Percentiles rank a stretch among this genome's conserved stretches.
These are phyloP conservation scores for Podila verticillata DNA, from an alignment of 192 early-diverging fungal genomes.

Conservation along the genomic window DNA sequence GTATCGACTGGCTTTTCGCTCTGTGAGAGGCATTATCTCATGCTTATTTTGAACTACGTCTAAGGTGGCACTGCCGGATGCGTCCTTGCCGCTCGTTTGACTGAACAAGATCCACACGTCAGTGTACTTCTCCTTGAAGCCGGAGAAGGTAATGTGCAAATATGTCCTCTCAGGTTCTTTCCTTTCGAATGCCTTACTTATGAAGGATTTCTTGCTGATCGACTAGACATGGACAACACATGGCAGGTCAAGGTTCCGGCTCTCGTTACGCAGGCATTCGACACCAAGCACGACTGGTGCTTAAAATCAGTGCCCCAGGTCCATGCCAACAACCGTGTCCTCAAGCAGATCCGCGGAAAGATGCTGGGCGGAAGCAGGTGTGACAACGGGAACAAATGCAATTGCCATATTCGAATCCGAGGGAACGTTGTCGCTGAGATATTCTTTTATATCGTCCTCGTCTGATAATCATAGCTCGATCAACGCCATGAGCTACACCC, in stretches of 20 bases:
- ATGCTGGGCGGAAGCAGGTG: constrained; percentile 29
- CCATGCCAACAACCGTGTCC: constrained; percentile 17
- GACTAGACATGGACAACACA: too few species aligned
- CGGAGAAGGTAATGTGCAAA: constrained; percentile 6
- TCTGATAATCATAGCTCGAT: not conserved
- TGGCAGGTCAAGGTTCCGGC: not conserved
- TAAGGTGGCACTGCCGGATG: constrained; percentile 26
- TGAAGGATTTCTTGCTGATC: too few species aligned
- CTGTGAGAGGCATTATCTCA: too few species aligned
- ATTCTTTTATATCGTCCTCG: too few species aligned
- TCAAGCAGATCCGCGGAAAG: constrained; percentile 11
- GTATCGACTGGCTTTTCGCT: not conserved
- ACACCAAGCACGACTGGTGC: constrained; percentile 13
- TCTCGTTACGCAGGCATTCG: not conserved
- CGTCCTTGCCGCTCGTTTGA: constrained; percentile 18
- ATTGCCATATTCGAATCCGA: too few species aligned
- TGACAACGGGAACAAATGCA: not conserved
- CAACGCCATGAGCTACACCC: constrained; percentile 21
- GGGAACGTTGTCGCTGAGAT: too few species aligned
- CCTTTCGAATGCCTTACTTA: not conserved
- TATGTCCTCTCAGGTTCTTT: not conserved
- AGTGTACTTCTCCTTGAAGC: constrained; percentile 29
- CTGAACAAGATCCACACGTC: constrained; percentile 15
- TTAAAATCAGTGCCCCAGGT: constrained; percentile 16
- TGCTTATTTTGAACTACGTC: too few species aligned